Evolutionary conservation across 805 yeast species (phyloP), one percentile per base, ranked within the genome.

Genomic region (Metschnikowia koreensis): DNA sequence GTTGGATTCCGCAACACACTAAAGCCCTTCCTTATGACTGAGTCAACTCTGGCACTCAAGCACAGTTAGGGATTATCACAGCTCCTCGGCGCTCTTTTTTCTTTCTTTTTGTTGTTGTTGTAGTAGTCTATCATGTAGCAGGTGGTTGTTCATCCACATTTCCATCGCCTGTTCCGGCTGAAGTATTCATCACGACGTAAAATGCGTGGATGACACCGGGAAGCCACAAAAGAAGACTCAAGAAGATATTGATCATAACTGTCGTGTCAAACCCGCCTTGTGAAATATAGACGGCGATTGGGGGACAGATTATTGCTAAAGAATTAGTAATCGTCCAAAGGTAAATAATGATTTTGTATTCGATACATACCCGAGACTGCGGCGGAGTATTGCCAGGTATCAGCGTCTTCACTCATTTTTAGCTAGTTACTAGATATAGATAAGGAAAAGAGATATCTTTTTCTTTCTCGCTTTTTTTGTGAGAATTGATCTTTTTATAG

Each of bases 161-260:
- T 17, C 6, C 11, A 13, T 26, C 40, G n/a, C 17, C 51, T 11
- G 31, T 11, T 22, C 22, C 22, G 22, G 22, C 22, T 22, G 22
- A 4, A 7, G 41, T 36, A 7, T 15, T 38, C 44, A 31, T 31
- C 28, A 49, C 45, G 11, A 44, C 38, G 38, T 16, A 40, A 22
- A 49, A 41, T n/a, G 53, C 53, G 37, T 45, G 49, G 36, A 50
- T 17, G 17, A 45, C 49, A 22, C 53, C 53, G n/a, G 53, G 53
- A 31, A 50, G 28, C 53, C 53, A 50, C 36, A 50, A 45, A 26
- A 50, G 46, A 38, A 50, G 48, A 15, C 49, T 50, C 46, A 45
- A 50, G 36, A 50, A 45, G 38, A 49, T 44, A 26, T 40, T 44
- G 27, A 49, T 40, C 38, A 49, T 15, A 13, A 44, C 46, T 13